A percentile compares a stretch with the other conserved stretches of the same genome.
Conservation (phyloP, 768 basidiomycete species). For the Lyophyllum semitale region DNA sequence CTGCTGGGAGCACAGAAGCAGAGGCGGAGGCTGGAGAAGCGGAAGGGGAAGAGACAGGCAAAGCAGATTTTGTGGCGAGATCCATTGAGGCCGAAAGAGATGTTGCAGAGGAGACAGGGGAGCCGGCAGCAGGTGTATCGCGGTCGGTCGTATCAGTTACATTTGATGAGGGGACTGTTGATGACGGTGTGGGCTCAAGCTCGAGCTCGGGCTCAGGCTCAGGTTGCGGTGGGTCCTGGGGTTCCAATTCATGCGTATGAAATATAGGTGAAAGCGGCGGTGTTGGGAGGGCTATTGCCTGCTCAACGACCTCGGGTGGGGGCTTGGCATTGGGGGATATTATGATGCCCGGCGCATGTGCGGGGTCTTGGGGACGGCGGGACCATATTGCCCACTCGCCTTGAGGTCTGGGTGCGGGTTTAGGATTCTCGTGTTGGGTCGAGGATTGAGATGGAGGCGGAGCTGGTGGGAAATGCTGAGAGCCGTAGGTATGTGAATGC, state of each 20-base stretch:
- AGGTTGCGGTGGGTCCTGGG: background rate
- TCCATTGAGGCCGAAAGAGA: slow-evolving; percentile 38
- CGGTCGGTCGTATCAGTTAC: slow-evolving; percentile 53
- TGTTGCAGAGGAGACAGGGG: slow-evolving; percentile 62
- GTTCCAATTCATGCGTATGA: slow-evolving; percentile 16
- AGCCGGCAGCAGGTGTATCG: slow-evolving; percentile 52
- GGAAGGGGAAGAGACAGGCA: background rate
- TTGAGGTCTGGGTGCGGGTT: background rate
- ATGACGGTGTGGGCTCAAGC: slow-evolving; percentile 2
- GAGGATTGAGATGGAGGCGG: background rate
- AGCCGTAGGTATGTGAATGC: background rate
- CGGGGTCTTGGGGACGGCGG: slow-evolving; percentile 65
- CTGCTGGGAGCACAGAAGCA: background rate
- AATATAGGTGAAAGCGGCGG: slow-evolving; percentile 46
- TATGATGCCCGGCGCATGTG: slow-evolving; percentile 67
- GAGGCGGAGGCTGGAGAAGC: slow-evolving; percentile 1
- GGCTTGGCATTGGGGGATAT: slow-evolving; percentile 67
- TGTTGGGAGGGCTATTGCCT: slow-evolving; percentile 53
- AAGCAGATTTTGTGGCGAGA: slow-evolving; percentile 17
- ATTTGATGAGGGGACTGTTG: slow-evolving; percentile 46
- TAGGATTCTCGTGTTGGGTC: background rate
- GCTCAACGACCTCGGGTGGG: slow-evolving; percentile 56
- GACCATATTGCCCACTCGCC: slow-evolving; percentile 71
- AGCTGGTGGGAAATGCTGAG: background rate
- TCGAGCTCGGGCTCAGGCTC: background rate